Base-by-base conservation (phyloP, 2,329 filamentous ascomycete species). In the Lachnellula subtilissima region DNA sequence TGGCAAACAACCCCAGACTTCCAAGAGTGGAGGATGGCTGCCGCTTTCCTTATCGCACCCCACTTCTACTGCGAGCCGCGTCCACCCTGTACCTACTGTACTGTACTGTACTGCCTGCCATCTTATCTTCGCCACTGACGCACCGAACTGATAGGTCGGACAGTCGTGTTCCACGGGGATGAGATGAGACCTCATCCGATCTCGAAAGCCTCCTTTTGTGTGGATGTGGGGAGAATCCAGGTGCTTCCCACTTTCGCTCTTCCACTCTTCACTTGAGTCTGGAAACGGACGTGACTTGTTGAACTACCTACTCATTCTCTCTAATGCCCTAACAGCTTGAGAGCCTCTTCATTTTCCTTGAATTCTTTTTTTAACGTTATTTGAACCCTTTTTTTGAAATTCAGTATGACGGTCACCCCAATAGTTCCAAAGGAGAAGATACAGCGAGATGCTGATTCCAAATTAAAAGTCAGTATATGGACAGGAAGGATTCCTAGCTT, bases 371-470 rank as follows among this genome's bases (percentile, higher is more conserved):
- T 19, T 19, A 19, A 19, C 19, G 19, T 19, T 19, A 19, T 32
- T 32, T 8, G 3, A 11, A 32, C 28, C 9, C 2, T 11, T 32
- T 32, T 8, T 8, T 32, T 12, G 25, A n/a, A 19, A 35, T 39
- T 22, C 40, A 23, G 8, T 9, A 28, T 35, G 23, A 19, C 32
- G 12, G 49, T 25, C 40, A 22, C 36, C 22, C 23, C 56, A 11
- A 53, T 64, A 7, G 19, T 42, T 48, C 49, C 50, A 11, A 64
- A 61, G 17, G 48, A 58, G 49, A 60, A 55, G 52, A 61, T 64
- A 9, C 48, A 54, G 6, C 55, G 62, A 36, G 52, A 46, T 48
- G 57, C 50, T 37, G 55, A 40, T 22, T 59, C 45, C 4, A 64
- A 58, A 36, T 36, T 65, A 2, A 64, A 64, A 52, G 64, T 64